Base-by-base conservation (phyloP, 2,329 filamentous ascomycete species). In the Alternaria rosae region DNA sequence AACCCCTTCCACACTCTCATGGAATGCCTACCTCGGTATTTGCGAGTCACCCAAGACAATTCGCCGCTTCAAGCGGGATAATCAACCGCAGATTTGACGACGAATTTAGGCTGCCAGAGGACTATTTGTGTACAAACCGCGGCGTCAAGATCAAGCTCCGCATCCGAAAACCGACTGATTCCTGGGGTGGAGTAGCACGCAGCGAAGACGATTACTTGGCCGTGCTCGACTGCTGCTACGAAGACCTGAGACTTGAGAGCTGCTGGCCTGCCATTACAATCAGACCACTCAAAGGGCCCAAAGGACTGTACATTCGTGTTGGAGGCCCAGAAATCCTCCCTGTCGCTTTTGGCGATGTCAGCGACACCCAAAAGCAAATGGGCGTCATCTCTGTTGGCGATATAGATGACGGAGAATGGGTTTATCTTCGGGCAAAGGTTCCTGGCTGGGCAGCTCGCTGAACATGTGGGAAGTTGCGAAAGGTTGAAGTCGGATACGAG, bases 81-180 rank as follows among this genome's bases (percentile, higher is more conserved):
- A 2, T 4, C 12, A 59, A 30, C 28, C 44, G 30, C 25, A 45
- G 28, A 21, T 28, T 51, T 11, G 28, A 53, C 26, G 45, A 42
- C 12, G 44, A 52, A 11, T 17, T 30, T 5, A 32, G 26, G 17
- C 17, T 21, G 10, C 17, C 28, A 21, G 45, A 50, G 4, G 45
- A 50, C 9, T 48, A 30, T 3, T 21, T 20, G 4, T 21, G 45
- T 32, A 64, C 62, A 13, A 58, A 61, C 17, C 52, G 54, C 12
- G 62, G 62, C 6, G 28, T 64, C 7, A 43, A 30, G 23, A 55
- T 58, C 13, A 35, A 57, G 2, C 61, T 61, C 7, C 44, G 44
- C 12, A 5, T 57, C 13, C 25, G 44, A 5, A 44, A 3, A 10
- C 12, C 20, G 3, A 5, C 4, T 25, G 5, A 1, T 48, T 0